Evolutionary conservation across 225 moss, liverwort and hornwort genomes (phyloP).

Genomic region (Anthoceros angustus): DNA sequence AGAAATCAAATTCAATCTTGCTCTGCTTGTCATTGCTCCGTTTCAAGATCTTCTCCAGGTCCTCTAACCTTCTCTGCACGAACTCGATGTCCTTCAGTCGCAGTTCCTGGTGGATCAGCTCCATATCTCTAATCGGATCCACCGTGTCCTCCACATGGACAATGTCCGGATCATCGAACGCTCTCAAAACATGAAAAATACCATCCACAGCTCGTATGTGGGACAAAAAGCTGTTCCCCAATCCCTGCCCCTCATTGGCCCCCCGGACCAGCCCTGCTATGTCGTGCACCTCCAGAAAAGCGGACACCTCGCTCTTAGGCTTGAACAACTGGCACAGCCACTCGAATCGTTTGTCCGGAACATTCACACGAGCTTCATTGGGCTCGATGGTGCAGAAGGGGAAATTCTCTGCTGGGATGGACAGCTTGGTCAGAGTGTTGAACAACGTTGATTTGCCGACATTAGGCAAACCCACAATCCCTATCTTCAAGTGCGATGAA

Average conservation of each 20-base stretch:
- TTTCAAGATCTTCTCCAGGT: conserved; percentile 76
- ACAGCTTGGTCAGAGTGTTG: conserved; percentile 88
- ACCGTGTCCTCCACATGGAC: conserved; percentile 95
- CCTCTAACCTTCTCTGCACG: conserved; percentile 68
- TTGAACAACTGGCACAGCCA: conserved; percentile 91
- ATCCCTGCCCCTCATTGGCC: conserved; percentile 87
- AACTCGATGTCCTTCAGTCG: conserved; percentile 97
- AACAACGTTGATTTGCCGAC: conserved; percentile 97
- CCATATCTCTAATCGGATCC: conserved; percentile 82
- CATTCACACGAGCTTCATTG: conserved; percentile 88
- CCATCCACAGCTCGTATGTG: conserved; percentile 98
- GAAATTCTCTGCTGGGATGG: conserved; percentile 88
- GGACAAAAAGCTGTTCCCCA: conserved; percentile 90
- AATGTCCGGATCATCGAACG: conserved; percentile 88
- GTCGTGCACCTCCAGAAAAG: conserved; percentile 93
- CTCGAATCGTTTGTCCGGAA: conserved; percentile 89
- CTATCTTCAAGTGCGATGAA: conserved; percentile 99
- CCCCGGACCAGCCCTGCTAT: conserved; percentile 97
- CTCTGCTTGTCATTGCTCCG: conserved; percentile 88
- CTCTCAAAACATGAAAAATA: conserved; percentile 93
- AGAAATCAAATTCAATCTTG: conserved; percentile 81
- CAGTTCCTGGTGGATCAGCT: conserved; percentile 69
- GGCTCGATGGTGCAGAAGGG: conserved; percentile 98
- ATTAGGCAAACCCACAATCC: conserved; percentile 96
- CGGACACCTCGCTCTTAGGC: conserved; percentile 98